Conservation (phyloP, 495 filamentous ascomycete genomes). For the Hyaloscypha bicolor region DNA sequence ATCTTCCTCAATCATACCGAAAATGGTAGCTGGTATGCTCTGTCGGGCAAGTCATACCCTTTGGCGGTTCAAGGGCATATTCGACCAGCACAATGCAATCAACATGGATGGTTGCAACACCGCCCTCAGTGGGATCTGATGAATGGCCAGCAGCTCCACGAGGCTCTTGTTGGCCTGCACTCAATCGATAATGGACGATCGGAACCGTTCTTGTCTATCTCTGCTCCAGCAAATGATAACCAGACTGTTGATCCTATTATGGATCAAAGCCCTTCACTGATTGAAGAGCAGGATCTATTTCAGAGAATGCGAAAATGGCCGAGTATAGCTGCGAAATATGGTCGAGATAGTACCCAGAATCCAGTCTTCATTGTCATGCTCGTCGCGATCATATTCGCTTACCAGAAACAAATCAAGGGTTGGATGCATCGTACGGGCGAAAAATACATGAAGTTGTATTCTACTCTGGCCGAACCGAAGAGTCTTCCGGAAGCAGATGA, state of each 20-base stretch:
- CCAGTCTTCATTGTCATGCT: conserved; percentile 46
- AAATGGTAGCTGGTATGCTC: conserved; percentile 87
- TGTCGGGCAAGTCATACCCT: conserved; percentile 89
- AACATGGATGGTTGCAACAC: conserved; percentile 53
- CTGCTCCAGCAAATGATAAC: conserved; percentile 17
- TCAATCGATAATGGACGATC: conserved; percentile 36
- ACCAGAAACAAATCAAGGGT: conserved; percentile 16
- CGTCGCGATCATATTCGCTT: conserved; percentile 28
- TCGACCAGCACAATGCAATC: conserved; percentile 63
- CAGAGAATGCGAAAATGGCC: conserved; percentile 42
- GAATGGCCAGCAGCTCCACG: conserved; percentile 36
- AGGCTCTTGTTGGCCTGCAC: conserved; percentile 51
- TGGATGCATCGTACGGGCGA: conserved; percentile 12
- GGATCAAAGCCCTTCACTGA: conserved; percentile 27
- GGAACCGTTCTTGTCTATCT: conserved; percentile 26
- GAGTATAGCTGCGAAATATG: conserved; percentile 37
- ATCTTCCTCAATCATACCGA: conserved; percentile 89
- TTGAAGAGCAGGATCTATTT: conserved; percentile 33
- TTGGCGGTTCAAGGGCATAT: conserved; percentile 69
- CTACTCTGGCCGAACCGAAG: background rate
- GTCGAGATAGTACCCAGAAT: conserved; percentile 49
- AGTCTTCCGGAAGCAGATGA: background rate
- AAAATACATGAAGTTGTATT: background rate
- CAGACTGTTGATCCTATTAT: conserved; percentile 5
- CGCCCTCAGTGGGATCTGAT: conserved; percentile 33